A percentile compares a stretch with the other conserved stretches of the same genome.
Conservation (phyloP, 2,329 filamentous ascomycete genomes). For the Penicillium sumatraense region DNA sequence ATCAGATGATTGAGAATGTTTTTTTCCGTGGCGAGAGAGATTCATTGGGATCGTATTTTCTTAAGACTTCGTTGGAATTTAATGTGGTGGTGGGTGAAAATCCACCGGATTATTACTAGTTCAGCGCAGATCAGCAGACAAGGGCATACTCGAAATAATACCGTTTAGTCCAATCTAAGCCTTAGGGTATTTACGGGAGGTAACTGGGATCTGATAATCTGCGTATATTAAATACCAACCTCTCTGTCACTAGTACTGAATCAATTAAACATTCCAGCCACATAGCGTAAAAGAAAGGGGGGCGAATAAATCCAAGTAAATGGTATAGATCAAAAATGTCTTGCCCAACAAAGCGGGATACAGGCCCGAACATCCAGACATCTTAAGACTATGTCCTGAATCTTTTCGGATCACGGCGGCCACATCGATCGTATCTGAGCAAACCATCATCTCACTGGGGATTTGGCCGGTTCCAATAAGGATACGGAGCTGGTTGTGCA, state of each 20-base stretch:
- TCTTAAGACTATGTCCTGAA: conserved; percentile 10
- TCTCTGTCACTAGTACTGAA: background rate
- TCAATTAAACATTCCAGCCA: background rate
- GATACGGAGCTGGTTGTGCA: conserved; percentile 24
- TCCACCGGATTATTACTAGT: background rate
- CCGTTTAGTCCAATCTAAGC: background rate
- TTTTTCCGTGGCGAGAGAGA: too few relatives aligned
- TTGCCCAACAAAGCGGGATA: conserved; percentile 3
- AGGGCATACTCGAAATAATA: background rate
- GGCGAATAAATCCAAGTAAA: conserved; percentile 1
- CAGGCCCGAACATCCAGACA: conserved; percentile 22
- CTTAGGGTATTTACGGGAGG: background rate
- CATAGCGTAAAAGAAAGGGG: background rate
- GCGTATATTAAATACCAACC: background rate
- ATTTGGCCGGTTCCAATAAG: conserved; percentile 25
- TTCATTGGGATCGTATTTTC: too few relatives aligned
- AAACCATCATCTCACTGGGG: conserved; percentile 21
- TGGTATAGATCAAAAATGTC: background rate
- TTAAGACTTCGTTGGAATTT: too few relatives aligned
- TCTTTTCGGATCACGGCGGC: conserved; percentile 5
- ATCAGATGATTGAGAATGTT: too few relatives aligned
- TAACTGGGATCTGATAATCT: background rate
- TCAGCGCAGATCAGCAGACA: background rate
- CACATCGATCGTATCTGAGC: background rate
- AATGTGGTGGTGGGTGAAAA: too few relatives aligned